phyloP scores from a whole-genome alignment of 108 stramenopile genomes.

The Fistulifera pelliculosa region DNA sequence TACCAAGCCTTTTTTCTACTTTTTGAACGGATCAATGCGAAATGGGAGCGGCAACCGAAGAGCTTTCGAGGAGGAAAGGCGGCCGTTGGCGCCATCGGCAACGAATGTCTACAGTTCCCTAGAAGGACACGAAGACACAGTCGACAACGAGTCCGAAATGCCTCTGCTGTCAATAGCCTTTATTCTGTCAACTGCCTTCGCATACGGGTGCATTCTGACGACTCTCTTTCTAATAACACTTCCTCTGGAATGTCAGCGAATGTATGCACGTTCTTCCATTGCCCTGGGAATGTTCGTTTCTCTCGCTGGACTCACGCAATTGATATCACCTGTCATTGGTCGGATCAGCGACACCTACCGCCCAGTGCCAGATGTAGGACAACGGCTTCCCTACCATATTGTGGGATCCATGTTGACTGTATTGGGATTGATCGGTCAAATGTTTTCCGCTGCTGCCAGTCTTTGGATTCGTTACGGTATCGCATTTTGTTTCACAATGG shows the following conservation, averaged over 20 bases:
- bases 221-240: conserved; percentile 57
- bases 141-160: conserved; percentile 2
- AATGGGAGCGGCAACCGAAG: no score
- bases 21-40: no score
- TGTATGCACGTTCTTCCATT: conserved; percentile 32
- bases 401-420: conserved; percentile 28
- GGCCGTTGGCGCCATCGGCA: no score
- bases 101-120: no score
- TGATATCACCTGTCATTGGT: conserved; percentile 48
- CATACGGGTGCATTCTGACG: conserved; percentile 51
- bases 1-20: no score
- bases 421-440: conserved; percentile 41
- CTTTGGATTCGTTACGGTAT: conserved; percentile 41
- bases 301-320: conserved; percentile 46
- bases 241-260: conserved; percentile 51
- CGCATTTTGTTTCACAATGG: conserved; percentile 38
- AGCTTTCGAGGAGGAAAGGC: no score
- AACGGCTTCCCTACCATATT: conserved; percentile 47
- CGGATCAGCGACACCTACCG: conserved; percentile 39
- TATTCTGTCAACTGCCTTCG: conserved; percentile 46
- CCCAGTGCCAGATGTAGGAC: conserved; percentile 36
- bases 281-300: conserved; percentile 49
- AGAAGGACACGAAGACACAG: no score
- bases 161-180: conserved; percentile 14
- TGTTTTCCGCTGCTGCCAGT: conserved; percentile 18